Base-by-base conservation (phyloP, 2,329 filamentous ascomycete genomes). In the Verticillium dahliae region DNA sequence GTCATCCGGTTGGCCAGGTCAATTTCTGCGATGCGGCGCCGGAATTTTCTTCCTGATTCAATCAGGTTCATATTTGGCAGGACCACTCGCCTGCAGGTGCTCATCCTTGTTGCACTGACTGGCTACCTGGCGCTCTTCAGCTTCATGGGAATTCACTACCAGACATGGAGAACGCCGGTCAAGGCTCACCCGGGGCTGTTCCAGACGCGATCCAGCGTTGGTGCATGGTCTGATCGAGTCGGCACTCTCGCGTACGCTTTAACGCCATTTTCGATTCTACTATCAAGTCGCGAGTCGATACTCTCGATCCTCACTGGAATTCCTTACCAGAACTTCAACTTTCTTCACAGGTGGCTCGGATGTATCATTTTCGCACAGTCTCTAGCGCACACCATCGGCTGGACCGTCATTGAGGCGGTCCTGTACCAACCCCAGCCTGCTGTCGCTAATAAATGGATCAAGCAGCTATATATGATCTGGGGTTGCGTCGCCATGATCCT, bases 311-410 rank as follows among this genome's bases (percentile, higher is more conserved):
- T 91, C 58, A 92, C 89, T 0, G 90, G 90, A 1, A 78, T 92
- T 0, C 89, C 90, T 0, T 91, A 91, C 68, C 89, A 91, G 66
- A 85, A 83, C 68, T 91, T 92, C 79, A 88, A 89, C 72, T 92
- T 92, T 69, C 76, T 92, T 18, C 90, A 92, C 71, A 86, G 89
- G 37, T 92, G 90, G 90, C 76, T 88, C 0, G 90, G 90, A 5
- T 88, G 89, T 63, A 80, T 92, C 68, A 91, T 93, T 64, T 83
- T 90, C 60, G 71, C 85, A 0, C 90, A 92, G 70, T 82, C 85
- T 1, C 74, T 80, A 7, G 73, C 92, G 1, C 90, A 93, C 70
- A 91, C 89, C 1, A 80, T 92, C 33, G 82, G 80, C 60, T 92
- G 90, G 90, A 84, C 81, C 31, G 70, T 92, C 50, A 76, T 92